Conservation (phyloP, 1,284 basidiomycete genomes). For the Cryptococcus jaspeensis region DNA sequence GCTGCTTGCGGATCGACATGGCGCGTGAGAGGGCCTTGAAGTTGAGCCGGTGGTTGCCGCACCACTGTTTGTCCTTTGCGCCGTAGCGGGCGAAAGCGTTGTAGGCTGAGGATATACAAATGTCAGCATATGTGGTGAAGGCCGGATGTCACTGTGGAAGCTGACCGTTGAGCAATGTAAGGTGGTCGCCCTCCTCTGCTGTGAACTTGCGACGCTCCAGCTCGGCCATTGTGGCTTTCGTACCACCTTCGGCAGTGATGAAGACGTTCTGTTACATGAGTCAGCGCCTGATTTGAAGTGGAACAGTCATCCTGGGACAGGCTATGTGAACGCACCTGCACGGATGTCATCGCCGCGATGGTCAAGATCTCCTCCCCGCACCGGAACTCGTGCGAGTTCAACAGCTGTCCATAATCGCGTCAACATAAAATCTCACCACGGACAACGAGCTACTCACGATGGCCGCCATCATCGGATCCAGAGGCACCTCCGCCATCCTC, state of each 20-base stretch:
- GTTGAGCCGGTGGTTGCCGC: slow-evolving; percentile 84
- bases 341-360: slow-evolving; percentile 90
- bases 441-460: slow-evolving; percentile 50
- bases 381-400: slow-evolving; percentile 73
- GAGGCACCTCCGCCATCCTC: slow-evolving; percentile 58
- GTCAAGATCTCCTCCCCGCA: slow-evolving; percentile 93
- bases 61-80: slow-evolving; percentile 77
- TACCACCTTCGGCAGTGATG: slow-evolving; percentile 73
- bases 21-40: slow-evolving; percentile 90
- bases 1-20: slow-evolving; percentile 84
- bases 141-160: slow-evolving; percentile 24
- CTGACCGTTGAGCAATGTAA: slow-evolving; percentile 90
- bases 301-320: background rate
- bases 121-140: background rate
- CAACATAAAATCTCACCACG: background rate
- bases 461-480: slow-evolving; percentile 60
- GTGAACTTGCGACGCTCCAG: slow-evolving; percentile 91
- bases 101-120: slow-evolving; percentile 61
- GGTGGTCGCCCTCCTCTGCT: slow-evolving; percentile 93
- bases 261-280: slow-evolving; percentile 68
- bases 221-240: slow-evolving; percentile 78
- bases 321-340: slow-evolving; percentile 61
- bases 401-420: slow-evolving; percentile 59
- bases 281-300: background rate
- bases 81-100: slow-evolving; percentile 87